phyloP scores from a whole-genome alignment of 345 rosid species.

The Eucalyptus leucophloia region DNA sequence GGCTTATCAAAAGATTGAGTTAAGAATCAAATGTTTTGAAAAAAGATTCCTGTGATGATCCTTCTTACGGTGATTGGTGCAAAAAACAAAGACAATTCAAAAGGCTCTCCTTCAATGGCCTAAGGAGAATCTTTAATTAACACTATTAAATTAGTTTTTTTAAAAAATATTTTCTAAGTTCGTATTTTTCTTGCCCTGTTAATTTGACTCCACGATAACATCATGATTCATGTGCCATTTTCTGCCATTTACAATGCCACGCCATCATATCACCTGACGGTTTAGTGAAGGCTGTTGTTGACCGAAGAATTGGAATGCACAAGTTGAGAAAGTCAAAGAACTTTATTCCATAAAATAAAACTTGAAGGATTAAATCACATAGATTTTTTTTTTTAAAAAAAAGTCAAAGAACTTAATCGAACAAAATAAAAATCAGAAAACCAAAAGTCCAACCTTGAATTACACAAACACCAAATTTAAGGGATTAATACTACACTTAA shows the following conservation, averaged over 20 bases:
- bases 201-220: background rate
- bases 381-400: no score
- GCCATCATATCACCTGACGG: background rate
- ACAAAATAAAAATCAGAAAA: background rate
- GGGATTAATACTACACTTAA: background rate
- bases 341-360: background rate
- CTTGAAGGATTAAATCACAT: background rate
- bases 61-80: no score
- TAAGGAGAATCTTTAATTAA: no score
- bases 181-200: background rate
- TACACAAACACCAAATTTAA: background rate
- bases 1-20: no score
- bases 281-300: background rate
- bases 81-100: no score
- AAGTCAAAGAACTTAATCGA: background rate
- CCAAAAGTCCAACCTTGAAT: background rate
- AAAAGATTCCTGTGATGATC: no score
- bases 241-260: background rate
- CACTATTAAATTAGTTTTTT: no score
- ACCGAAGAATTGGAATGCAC: background rate
- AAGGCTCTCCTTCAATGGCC: no score
- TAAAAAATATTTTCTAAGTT: background rate
- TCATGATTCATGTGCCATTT: background rate
- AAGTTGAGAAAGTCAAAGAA: background rate
- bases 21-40: no score